A percentile compares a stretch with the other conserved stretches of the same genome.
Evolutionary conservation across 257 asterid genomes (phyloP).

Genomic region (Capsicum baccatum): DNA sequence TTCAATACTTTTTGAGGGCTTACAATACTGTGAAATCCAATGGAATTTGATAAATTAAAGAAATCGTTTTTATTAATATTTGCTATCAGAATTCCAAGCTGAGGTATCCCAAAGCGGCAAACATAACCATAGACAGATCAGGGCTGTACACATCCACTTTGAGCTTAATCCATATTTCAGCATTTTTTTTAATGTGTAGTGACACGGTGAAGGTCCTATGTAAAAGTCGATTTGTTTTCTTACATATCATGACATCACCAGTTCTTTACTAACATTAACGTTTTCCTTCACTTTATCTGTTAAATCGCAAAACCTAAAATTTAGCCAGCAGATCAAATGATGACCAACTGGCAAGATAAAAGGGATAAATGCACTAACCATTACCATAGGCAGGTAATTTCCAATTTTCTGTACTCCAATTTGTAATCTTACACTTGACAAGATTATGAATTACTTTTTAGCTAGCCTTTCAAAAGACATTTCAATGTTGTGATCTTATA

Average conservation of each 20-base stretch:
- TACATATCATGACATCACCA: background rate
- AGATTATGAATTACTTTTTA: background rate
- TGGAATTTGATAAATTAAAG: background rate
- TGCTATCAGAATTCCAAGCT: background rate
- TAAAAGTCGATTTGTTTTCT: background rate
- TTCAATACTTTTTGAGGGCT: background rate
- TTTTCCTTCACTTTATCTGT: background rate
- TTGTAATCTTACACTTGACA: background rate
- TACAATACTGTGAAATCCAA: background rate
- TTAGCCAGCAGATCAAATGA: slow-evolving; percentile 12
- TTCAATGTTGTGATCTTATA: background rate
- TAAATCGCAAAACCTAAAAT: background rate
- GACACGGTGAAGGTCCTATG: background rate
- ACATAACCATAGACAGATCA: background rate
- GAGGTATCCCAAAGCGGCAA: slow-evolving; percentile 14
- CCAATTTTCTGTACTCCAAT: background rate
- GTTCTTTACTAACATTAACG: background rate
- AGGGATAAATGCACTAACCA: slow-evolving; percentile 9
- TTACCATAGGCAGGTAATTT: background rate
- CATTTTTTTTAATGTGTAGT: background rate
- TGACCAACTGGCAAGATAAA: slow-evolving; percentile 20
- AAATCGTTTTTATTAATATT: background rate
- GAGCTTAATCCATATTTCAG: background rate
- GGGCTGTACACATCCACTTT: background rate
- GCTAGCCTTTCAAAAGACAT: background rate